These are phyloP conservation scores for Luvunga scandens DNA, from an alignment of 345 rosid genomes.

Conservation along the genomic window DNA sequence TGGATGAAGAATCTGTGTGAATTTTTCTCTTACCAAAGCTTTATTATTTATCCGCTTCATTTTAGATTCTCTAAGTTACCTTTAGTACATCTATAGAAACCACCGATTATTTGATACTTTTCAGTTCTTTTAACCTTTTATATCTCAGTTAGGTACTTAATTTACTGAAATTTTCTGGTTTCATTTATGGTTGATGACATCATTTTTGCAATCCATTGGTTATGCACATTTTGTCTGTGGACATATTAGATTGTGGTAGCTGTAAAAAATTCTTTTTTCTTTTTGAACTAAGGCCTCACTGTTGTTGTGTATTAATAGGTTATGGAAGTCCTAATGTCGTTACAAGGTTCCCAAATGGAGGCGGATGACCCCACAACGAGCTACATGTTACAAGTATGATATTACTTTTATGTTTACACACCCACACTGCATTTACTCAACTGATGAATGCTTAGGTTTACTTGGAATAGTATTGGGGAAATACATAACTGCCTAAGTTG, in stretches of 20 bases:
- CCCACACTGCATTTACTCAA: background rate
- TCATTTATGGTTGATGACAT: background rate
- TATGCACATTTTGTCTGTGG: background rate
- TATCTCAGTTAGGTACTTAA: background rate
- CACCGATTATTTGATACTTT: background rate
- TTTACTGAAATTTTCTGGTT: background rate
- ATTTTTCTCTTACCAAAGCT: background rate
- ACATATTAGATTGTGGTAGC: background rate
- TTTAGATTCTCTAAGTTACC: background rate
- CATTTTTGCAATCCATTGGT: background rate
- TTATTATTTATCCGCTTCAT: background rate
- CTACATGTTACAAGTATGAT: constrained; percentile 68
- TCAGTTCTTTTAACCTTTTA: constrained; percentile 1
- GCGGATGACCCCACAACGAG: constrained; percentile 77
- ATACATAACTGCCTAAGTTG: constrained; percentile 1
- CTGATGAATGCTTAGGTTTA: background rate
- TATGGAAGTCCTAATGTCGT: constrained; percentile 69
- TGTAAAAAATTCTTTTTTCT: background rate
- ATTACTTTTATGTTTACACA: background rate
- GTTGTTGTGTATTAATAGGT: constrained; percentile 36
- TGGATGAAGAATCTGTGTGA: background rate
- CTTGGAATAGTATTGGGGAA: background rate
- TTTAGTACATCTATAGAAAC: background rate
- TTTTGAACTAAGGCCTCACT: constrained; percentile 9
- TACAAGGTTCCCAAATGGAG: constrained; percentile 70